Percentiles rank a stretch among this genome's conserved stretches.
Conservation (phyloP, 495 filamentous ascomycete genomes). For the Penicillium crystallinum region DNA sequence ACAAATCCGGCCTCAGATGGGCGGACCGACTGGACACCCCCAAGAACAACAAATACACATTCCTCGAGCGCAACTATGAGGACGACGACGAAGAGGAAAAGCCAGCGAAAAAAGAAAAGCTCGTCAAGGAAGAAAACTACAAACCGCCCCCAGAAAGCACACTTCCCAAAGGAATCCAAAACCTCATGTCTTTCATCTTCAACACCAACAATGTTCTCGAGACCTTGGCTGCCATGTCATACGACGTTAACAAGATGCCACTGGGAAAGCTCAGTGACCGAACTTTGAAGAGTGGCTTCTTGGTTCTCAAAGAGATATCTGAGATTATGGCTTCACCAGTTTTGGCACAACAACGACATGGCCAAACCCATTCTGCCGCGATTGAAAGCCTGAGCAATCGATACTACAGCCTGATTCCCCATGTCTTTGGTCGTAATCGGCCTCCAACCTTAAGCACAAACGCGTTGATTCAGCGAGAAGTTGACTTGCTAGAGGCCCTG, state of each 20-base stretch:
- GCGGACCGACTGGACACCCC: conserved; percentile 52
- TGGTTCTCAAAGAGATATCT: conserved; percentile 67
- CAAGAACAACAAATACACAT: conserved; percentile 66
- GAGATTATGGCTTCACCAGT: conserved; percentile 50
- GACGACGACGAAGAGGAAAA: conserved; percentile 59
- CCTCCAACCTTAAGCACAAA: conserved; percentile 59
- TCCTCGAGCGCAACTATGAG: conserved; percentile 65
- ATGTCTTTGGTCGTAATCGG: conserved; percentile 67
- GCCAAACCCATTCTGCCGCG: conserved; percentile 27
- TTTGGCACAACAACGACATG: conserved; percentile 45
- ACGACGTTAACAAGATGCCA: conserved; percentile 73
- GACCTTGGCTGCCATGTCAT: conserved; percentile 63
- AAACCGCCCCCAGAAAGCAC: conserved; percentile 41
- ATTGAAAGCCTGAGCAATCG: conserved; percentile 61
- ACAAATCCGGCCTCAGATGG: conserved; percentile 71
- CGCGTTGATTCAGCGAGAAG: conserved; percentile 60
- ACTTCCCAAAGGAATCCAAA: conserved; percentile 54
- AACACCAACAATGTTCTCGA: conserved; percentile 62
- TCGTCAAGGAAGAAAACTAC: conserved; percentile 26
- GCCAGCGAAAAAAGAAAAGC: not conserved
- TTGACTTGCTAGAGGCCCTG: conserved; percentile 70
- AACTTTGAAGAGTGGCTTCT: conserved; percentile 66
- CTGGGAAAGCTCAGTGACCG: conserved; percentile 76
- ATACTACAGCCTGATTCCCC: conserved; percentile 80
- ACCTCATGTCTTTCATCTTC: conserved; percentile 77